phyloP scores from a whole-genome alignment of 352 stramenopile genomes.

The Phytophthora pseudosyringae region DNA sequence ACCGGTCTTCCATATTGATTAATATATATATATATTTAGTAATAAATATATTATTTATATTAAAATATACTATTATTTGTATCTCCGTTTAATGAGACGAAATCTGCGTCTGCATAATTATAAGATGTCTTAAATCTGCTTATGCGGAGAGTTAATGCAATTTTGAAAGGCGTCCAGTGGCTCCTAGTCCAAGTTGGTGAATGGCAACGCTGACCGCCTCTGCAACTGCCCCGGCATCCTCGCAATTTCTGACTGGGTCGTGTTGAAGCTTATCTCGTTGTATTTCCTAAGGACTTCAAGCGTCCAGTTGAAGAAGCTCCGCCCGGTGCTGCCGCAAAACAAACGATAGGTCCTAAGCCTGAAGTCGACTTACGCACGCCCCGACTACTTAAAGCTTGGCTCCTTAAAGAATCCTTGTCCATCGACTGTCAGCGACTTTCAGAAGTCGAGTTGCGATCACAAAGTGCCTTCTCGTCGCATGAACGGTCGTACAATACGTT shows the following conservation, averaged over 20 bases:
- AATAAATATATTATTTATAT: no score
- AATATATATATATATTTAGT: no score
- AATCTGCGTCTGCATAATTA: no score
- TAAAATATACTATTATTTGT: no score
- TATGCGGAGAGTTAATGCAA: no score
- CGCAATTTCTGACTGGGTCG: constrained; percentile 53
- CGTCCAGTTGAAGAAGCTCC: constrained; percentile 23
- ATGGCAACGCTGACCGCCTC: not conserved
- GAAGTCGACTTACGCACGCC: not conserved
- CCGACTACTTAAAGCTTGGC: no score
- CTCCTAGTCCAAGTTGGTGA: no score
- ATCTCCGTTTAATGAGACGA: no score
- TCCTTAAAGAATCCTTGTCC: no score
- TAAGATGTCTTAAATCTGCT: no score
- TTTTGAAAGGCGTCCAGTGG: no score
- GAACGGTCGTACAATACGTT: not conserved
- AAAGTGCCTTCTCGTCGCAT: not conserved
- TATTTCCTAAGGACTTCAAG: constrained; percentile 29
- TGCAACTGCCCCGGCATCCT: constrained; percentile 67
- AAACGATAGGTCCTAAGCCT: constrained; percentile 26
- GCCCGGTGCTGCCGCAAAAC: constrained; percentile 32
- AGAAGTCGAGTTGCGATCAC: not conserved
- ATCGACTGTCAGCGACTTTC: not conserved
- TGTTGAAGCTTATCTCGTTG: constrained; percentile 45
- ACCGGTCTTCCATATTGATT: no score